Base-by-base conservation (phyloP, 73 alveolate genomes). In the Paramecium primaurelia region DNA sequence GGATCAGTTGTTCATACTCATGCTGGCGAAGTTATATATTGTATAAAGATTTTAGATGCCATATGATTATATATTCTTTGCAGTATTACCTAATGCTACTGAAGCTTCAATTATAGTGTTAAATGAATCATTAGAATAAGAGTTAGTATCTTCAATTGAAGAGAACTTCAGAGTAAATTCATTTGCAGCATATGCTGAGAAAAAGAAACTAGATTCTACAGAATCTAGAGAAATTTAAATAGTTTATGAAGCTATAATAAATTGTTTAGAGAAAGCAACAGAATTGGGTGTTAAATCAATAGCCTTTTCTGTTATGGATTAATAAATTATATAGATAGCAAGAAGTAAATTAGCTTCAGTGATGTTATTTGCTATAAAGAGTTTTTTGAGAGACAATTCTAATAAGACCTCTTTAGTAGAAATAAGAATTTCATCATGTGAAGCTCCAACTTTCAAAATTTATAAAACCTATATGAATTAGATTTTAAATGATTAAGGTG, bases 1-100 rank as follows among this genome's bases (percentile, higher is more conserved):
- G 91, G 91, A 34, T 42, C 49, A 2, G 91, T 80, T 5, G 77
- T 80, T 3, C 47, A 80, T 44, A 80, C 91, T 45, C 91, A 80
- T 80, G 91, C 77, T 49, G 91, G 91, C 11, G 91, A 80, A 8
- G 91, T 80, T 10, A 5, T 9, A 5, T 42, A 25, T 45, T 26
- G 34, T n/a, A 5, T 80, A 22, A 22, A 16, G 32, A 34, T 45
- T 3, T 75, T 49, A 80, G 91, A 42, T 80, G 77, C 64, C 36
- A 0, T 80, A 45, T 25, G 91, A 80, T 42, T 80, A 80, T 80
- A 18, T 80, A 18, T 80, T 80, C 49, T 80, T 38, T 80, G 77
- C 91, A 8, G 91, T 80, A 16, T n/a, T 80, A 22, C 91, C 77
- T 4, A 80, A 22, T 36, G 22, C 77, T 20, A 26, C 64, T 49